These are phyloP conservation scores for Pseudogymnoascus sp. DNA, from an alignment of 2,329 filamentous ascomycete genomes.

Conservation along the genomic window DNA sequence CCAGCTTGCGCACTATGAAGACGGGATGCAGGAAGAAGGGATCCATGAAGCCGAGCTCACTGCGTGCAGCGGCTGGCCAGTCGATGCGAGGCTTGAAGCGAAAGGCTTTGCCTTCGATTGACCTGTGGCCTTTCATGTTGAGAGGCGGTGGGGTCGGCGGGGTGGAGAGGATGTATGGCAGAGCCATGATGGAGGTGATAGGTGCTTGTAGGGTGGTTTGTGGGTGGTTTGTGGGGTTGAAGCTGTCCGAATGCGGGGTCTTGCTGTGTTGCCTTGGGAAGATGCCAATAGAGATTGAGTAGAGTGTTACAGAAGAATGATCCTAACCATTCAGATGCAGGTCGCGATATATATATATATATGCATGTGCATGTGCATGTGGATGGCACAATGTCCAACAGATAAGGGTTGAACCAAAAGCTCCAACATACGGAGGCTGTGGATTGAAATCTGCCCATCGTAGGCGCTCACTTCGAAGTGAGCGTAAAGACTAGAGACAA, in stretches of 20 bases:
- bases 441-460: neutral
- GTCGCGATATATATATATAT: neutral
- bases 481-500: neutral
- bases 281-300: constrained; percentile 2
- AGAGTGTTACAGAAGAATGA: constrained; percentile 3
- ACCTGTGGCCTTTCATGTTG: constrained; percentile 1
- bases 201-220: neutral
- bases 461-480: neutral
- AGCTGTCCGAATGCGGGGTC: neutral
- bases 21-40: neutral
- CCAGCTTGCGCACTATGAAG: neutral
- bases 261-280: neutral
- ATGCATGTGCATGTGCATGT: neutral
- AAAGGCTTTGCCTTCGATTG: constrained; percentile 2
- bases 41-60: neutral
- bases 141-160: neutral
- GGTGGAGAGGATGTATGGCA: neutral
- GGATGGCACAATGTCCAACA: neutral
- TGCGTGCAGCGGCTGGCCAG: neutral
- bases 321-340: constrained; percentile 3
- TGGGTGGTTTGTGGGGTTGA: neutral
- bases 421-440: neutral
- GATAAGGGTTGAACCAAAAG: neutral
- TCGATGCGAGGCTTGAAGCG: neutral
- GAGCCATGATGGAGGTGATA: neutral